phyloP scores from a whole-genome alignment of 2,329 filamentous ascomycete species.

The Ceratocystis cubensis region DNA sequence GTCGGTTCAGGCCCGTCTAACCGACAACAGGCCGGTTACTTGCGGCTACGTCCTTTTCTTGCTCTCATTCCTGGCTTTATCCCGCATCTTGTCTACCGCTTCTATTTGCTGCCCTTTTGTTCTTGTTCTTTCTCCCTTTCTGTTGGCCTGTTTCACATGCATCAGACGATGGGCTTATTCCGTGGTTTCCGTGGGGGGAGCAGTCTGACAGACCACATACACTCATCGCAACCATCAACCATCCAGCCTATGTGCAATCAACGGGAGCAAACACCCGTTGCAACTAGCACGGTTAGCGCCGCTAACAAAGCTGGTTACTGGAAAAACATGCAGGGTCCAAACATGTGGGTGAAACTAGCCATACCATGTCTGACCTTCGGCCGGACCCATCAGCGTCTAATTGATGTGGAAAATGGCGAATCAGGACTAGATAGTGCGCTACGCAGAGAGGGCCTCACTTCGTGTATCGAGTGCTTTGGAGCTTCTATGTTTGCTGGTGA shows the following conservation, averaged over 20 bases:
- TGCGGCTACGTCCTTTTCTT: not conserved
- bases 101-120: not conserved
- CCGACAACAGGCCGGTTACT: no score
- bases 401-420: constrained; percentile 19
- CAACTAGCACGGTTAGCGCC: not conserved
- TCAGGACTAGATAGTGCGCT: constrained; percentile 16
- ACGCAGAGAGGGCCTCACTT: constrained; percentile 15
- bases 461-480: constrained; percentile 17
- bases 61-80: not conserved
- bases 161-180: not conserved
- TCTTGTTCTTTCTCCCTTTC: not conserved
- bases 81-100: not conserved
- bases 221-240: not conserved
- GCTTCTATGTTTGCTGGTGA: constrained; percentile 12
- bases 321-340: constrained; percentile 15
- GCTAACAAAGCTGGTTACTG: constrained; percentile 7
- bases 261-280: not conserved
- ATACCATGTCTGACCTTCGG: constrained; percentile 19
- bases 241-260: not conserved
- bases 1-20: no score
- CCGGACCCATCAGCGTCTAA: constrained; percentile 16
- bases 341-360: constrained; percentile 15
- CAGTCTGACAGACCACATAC: not conserved
- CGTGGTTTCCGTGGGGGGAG: constrained; percentile 2
- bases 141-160: not conserved